phyloP scores from a whole-genome alignment of 2,329 filamentous ascomycete genomes.

The Beauveria sp. region DNA sequence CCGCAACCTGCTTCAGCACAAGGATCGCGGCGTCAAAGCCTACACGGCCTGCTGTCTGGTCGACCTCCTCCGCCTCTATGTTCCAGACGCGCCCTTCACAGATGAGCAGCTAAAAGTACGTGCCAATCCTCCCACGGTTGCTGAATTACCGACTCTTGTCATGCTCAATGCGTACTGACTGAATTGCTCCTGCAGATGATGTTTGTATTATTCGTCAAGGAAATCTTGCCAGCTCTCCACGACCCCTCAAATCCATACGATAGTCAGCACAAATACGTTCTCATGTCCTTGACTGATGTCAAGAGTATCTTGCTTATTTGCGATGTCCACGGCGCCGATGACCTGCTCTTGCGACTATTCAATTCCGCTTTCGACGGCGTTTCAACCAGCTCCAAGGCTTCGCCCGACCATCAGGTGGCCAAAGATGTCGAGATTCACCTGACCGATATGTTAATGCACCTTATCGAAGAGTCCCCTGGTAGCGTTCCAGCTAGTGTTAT shows the following conservation, averaged over 20 bases:
- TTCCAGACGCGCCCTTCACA: constrained; percentile 91
- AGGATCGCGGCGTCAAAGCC: constrained; percentile 87
- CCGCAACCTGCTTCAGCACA: constrained; percentile 77
- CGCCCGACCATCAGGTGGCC: constrained; percentile 72
- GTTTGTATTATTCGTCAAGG: constrained; percentile 79
- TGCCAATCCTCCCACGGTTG: background rate
- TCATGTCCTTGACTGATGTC: constrained; percentile 81
- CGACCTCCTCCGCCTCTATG: constrained; percentile 86
- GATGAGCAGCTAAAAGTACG: constrained; percentile 73
- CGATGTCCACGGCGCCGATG: constrained; percentile 76
- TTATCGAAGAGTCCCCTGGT: constrained; percentile 78
- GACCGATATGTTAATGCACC: constrained; percentile 71
- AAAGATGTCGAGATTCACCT: constrained; percentile 94
- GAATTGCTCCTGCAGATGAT: constrained; percentile 59
- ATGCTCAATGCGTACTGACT: constrained; percentile 16
- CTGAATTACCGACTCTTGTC: background rate
- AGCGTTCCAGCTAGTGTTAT: constrained; percentile 71
- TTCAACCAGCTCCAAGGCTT: constrained; percentile 65
- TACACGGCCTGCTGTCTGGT: constrained; percentile 85
- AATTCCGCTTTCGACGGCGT: constrained; percentile 87
- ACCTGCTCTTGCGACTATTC: constrained; percentile 74
- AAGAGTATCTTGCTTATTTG: constrained; percentile 91
- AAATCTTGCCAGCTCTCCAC: constrained; percentile 75
- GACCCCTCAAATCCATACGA: constrained; percentile 87
- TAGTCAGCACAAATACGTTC: constrained; percentile 83